Base-by-base conservation (phyloP, 805 yeast genomes). In the Wickerhamomyces strasburgensis region DNA sequence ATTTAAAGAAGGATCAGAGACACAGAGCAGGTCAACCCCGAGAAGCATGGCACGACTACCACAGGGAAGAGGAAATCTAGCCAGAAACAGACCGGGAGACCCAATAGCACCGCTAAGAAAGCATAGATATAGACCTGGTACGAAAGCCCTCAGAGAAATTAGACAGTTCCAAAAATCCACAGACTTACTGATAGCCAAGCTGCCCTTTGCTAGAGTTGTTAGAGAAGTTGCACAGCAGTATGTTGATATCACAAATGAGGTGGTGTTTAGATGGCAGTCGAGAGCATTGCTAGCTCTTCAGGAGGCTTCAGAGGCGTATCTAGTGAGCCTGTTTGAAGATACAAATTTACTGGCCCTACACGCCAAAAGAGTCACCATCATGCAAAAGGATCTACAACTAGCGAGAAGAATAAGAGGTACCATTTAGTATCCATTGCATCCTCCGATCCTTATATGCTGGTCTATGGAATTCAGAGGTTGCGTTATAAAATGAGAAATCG, bases 311-410 rank as follows among this genome's bases (percentile, higher is more conserved):
- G 94, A 84, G 54, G 89, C 90, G 1, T 84, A 77, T 44, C 57
- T 84, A 42, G 80, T 83, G 10, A 83, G 83, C 37, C 60, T 84
- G 27, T 63, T 84, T 34, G 93, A 84, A 52, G 93, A 84, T 54
- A 83, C 89, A 4, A 84, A 84, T 49, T 55, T 83, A 27, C 67
- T 86, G 57, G 93, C 93, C 11, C 61, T 84, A 27, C 93, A 84
- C 58, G 89, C 88, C 1, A 82, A 79, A 52, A 62, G 94, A 48
- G 87, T 84, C n/a, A 84, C 94, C 0, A 81, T 84, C 24, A 84
- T 83, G 90, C 84, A 80, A 51, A 82, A 80, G 57, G 94, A 84
- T 55, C 78, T 84, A 43, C 89, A 83, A 52, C 62, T 84, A 46
- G 93, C 93, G 3, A 70, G 93, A 62, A 67, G 90, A 58, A 75